phyloP scores from a whole-genome alignment of 116 monocot genomes.

The Iris pallida region DNA sequence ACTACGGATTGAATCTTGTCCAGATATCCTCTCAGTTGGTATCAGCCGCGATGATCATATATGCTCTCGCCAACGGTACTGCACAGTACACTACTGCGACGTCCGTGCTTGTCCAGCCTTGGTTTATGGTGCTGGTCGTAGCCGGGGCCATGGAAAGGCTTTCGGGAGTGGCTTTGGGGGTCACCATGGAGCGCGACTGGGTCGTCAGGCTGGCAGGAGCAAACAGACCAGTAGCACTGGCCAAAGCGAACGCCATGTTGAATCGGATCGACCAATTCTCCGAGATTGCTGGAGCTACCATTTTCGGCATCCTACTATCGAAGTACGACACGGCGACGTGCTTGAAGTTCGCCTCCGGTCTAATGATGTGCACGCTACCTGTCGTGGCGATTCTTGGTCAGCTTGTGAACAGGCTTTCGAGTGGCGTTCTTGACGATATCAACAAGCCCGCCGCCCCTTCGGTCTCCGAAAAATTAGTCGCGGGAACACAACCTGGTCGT shows the following conservation, averaged over 20 bases:
- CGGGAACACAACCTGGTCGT: neutral
- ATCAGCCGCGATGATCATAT: slow-evolving; percentile 61
- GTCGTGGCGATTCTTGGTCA: slow-evolving; percentile 61
- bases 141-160: slow-evolving; percentile 62
- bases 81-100: slow-evolving; percentile 28
- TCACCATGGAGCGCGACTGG: slow-evolving; percentile 78
- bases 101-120: slow-evolving; percentile 54
- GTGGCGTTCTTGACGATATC: slow-evolving; percentile 41
- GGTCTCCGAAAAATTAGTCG: slow-evolving; percentile 33
- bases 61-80: slow-evolving; percentile 29
- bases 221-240: slow-evolving; percentile 58
- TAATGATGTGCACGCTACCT: slow-evolving; percentile 54
- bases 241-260: slow-evolving; percentile 70
- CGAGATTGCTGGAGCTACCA: slow-evolving; percentile 65
- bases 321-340: slow-evolving; percentile 62
- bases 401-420: slow-evolving; percentile 48
- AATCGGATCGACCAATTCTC: slow-evolving; percentile 62
- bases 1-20: slow-evolving; percentile 45
- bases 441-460: slow-evolving; percentile 41
- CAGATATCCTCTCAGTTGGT: slow-evolving; percentile 66
- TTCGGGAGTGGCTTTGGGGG: slow-evolving; percentile 60
- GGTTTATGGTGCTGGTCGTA: slow-evolving; percentile 54
- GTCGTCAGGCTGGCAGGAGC: slow-evolving; percentile 61
- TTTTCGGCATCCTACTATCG: slow-evolving; percentile 64
- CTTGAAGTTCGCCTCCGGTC: slow-evolving; percentile 57